Percentiles rank a stretch among this genome's conserved stretches.
These are phyloP conservation scores for Chloropicon primus DNA, from an alignment of 139 green algal genomes.

Conservation along the genomic window DNA sequence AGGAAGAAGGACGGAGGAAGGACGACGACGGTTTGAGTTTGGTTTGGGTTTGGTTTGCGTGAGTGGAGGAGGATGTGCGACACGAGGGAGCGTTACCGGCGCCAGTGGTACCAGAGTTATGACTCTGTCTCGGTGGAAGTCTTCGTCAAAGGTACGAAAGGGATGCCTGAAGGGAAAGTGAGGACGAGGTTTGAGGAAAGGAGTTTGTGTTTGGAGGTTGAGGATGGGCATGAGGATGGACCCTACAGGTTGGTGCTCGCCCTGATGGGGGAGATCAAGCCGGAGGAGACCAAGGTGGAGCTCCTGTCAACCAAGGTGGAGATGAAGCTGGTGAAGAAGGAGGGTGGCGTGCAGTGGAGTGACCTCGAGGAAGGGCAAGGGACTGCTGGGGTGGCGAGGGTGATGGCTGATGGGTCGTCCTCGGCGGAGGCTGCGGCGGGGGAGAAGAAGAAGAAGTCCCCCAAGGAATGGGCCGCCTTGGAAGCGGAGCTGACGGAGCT, in stretches of 20 bases:
- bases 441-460: neutral
- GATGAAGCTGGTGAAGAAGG: conserved; percentile 54
- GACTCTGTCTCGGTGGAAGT: neutral
- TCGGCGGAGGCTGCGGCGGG: neutral
- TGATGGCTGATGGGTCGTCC: neutral
- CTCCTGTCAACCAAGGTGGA: conserved; percentile 65
- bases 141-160: neutral
- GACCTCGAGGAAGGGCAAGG: conserved; percentile 33
- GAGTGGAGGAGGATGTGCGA: too few species aligned
- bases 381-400: neutral
- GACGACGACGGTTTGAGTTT: too few species aligned
- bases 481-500: conserved; percentile 20
- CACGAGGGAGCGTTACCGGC: neutral
- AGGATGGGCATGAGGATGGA: neutral
- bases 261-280: conserved; percentile 18
- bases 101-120: neutral
- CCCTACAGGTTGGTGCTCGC: neutral
- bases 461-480: conserved; percentile 61
- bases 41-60: too few species aligned
- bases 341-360: conserved; percentile 33
- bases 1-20: too few species aligned
- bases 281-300: conserved; percentile 26
- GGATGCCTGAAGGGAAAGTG: neutral
- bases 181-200: neutral
- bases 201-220: neutral